Evolutionary conservation across 306 rosid genomes (phyloP), one percentile per base, ranked within the genome.

Genomic region (Begonia masoniana): DNA sequence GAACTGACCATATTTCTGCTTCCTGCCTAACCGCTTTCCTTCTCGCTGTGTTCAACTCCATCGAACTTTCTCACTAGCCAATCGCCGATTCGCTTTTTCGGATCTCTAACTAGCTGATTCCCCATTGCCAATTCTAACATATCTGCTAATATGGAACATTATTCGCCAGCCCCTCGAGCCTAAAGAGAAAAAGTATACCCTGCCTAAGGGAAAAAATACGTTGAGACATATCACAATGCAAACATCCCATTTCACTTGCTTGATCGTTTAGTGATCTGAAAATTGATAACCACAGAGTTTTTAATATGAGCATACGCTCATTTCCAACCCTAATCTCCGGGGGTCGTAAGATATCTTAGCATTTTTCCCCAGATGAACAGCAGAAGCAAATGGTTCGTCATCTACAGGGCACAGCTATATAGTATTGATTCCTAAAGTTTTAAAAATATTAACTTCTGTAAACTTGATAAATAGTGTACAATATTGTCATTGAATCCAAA

Each of bases 1-100:
- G 62, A 91, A 91, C 68, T 83, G 99, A 72, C 99, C 86, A 57
- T 78, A 91, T 70, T 73, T 83, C 67, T 78, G 78, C 80, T 80
- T 91, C 70, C 77, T 85, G 2, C 92, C 96, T 79, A 91, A 77
- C 62, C 95, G 82, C 56, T 81, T 85, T n/a, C n/a, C n/a, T n/a
- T 61, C 96, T 81, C 52, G 93, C 96, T 57, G 99, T 91, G 73
- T 83, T 96, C 80, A 91, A 72, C 99, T 91, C 99, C 96, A 91
- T 58, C 94, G 78, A 64, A 91, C 87, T 71, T 87, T 91, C 74
- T 86, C 99, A 70, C 73, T 91, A 9, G 99, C 99, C 74, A 91
- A 76, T 61, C 74, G 65, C 13, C 99, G 86, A 74, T 80, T 79
- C 99, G 79, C 62, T 76, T 91, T 84, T 86, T 91, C 54, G 96